Conservation (phyloP, 306 rosid genomes). For the Crataegus laevigata region DNA sequence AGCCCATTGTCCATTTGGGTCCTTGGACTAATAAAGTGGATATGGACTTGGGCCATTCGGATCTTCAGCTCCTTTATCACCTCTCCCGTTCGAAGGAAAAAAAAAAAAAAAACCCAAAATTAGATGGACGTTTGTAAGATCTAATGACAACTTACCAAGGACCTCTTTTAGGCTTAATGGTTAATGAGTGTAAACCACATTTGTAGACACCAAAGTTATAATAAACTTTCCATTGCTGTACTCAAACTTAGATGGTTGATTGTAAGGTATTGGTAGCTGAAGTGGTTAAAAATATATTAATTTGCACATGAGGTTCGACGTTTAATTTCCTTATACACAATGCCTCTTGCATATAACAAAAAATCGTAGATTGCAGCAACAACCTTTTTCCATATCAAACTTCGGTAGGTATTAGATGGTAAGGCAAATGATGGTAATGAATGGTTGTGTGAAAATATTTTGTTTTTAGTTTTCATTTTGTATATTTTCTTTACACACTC, state of each 20-base stretch:
- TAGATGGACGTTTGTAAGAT: background rate
- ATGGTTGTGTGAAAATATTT: background rate
- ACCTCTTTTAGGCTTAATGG: no score
- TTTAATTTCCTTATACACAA: background rate
- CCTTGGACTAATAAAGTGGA: background rate
- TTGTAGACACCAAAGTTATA: no score
- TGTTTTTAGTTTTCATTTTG: no score
- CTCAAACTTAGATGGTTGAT: no score
- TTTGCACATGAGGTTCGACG: fast-evolving
- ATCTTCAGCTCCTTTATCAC: background rate
- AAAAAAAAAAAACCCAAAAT: no score
- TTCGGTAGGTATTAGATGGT: background rate
- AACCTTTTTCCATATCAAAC: background rate
- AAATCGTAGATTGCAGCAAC: background rate
- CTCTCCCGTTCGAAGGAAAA: background rate
- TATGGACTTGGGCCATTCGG: background rate
- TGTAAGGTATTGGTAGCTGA: no score
- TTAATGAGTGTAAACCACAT: no score
- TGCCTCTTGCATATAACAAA: no score
- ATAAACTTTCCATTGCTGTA: no score
- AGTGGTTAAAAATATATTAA: background rate
- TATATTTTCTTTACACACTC: no score
- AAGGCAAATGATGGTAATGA: background rate
- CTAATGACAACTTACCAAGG: background rate
- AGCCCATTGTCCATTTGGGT: background rate